Percentiles rank a stretch among this genome's conserved stretches.
phyloP scores from a whole-genome alignment of 345 rosid species.

The Eucalyptus regnans region DNA sequence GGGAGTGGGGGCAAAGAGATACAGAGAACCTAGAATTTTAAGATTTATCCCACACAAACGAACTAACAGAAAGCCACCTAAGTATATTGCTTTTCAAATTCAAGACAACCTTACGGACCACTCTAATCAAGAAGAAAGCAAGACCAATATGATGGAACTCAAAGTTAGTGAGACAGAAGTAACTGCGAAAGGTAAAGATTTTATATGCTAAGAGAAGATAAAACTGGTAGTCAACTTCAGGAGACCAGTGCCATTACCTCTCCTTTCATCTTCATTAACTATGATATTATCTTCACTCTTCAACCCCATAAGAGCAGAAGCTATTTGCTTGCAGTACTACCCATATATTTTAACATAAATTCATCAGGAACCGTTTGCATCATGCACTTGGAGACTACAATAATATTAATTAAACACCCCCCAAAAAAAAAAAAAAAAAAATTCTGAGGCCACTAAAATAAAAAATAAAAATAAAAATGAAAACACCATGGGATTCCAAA shows the following conservation, averaged over 20 bases:
- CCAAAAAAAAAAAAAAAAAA: no score
- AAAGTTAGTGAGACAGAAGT: neutral
- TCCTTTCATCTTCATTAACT: neutral
- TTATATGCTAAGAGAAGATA: neutral
- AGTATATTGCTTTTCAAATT: neutral
- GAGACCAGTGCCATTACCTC: neutral
- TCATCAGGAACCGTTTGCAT: neutral
- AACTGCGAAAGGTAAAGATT: neutral
- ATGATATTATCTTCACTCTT: neutral
- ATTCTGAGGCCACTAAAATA: neutral
- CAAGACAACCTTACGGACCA: neutral
- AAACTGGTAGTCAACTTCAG: neutral
- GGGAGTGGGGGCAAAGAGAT: neutral
- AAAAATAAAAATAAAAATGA: neutral
- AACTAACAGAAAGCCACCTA: neutral
- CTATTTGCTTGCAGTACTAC: neutral
- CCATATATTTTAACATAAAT: neutral
- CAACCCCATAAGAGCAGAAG: neutral
- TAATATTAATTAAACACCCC: neutral
- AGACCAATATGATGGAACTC: neutral
- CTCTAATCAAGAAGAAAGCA: neutral
- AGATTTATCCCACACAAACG: neutral
- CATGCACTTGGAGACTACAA: neutral
- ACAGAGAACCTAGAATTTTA: neutral
- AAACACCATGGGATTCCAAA: neutral